These are phyloP conservation scores for Citrullus colocynthis DNA, from an alignment of 306 rosid genomes.

Conservation along the genomic window DNA sequence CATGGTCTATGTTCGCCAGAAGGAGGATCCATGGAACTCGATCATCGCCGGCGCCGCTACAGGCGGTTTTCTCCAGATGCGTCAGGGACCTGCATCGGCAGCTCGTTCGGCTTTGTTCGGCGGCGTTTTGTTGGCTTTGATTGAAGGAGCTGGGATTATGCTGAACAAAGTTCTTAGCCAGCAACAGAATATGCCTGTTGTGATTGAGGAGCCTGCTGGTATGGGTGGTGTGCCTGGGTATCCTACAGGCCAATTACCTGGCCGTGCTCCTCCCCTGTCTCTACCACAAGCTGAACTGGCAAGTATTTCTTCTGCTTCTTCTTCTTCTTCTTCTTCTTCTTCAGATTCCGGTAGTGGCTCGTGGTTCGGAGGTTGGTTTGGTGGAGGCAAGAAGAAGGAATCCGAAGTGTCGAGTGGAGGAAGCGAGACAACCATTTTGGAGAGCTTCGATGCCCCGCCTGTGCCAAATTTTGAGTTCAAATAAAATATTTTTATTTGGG, in stretches of 20 bases:
- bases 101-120: constrained; percentile 53
- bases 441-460: constrained; percentile 91
- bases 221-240: constrained; percentile 23
- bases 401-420: constrained; percentile 24
- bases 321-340: background rate
- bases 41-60: constrained; percentile 80
- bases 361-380: constrained; percentile 46
- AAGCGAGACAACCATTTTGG: constrained; percentile 78
- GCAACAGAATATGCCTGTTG: constrained; percentile 48
- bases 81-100: constrained; percentile 51
- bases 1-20: constrained; percentile 74
- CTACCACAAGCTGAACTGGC: constrained; percentile 8
- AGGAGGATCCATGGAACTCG: constrained; percentile 95
- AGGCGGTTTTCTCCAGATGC: constrained; percentile 75
- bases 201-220: constrained; percentile 42
- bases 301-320: background rate
- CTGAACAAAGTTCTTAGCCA: constrained; percentile 46
- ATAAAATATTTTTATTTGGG: constrained; percentile 18
- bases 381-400: constrained; percentile 35
- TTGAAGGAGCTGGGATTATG: constrained; percentile 90
- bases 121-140: constrained; percentile 58
- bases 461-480: constrained; percentile 76
- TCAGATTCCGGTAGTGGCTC: constrained; percentile 18
- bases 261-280: constrained; percentile 10
- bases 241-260: constrained; percentile 23